phyloP scores from a whole-genome alignment of 2,329 filamentous ascomycete genomes.

The Fusarium dlaminii region DNA sequence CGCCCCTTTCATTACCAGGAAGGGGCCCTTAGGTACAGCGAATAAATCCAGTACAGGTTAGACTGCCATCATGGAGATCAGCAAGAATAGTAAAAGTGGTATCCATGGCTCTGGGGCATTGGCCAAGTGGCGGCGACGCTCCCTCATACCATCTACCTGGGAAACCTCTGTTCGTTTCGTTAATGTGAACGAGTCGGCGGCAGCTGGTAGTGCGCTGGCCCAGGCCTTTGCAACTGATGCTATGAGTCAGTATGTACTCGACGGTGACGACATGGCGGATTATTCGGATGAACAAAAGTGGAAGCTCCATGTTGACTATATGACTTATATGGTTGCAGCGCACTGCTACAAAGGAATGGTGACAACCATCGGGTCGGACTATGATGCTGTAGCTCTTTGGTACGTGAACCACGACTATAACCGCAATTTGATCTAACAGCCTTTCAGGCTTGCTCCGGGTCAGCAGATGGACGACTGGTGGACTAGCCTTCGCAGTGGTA shows the following conservation, averaged over 20 bases:
- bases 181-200: constrained; percentile 72
- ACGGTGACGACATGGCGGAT: constrained; percentile 72
- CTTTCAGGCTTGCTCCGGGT: constrained; percentile 76
- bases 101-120: constrained; percentile 29
- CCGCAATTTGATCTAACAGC: neutral
- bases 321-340: constrained; percentile 80
- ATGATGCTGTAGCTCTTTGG: constrained; percentile 83
- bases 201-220: constrained; percentile 76
- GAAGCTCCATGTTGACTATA: constrained; percentile 79
- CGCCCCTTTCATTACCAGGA: constrained; percentile 27
- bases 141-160: constrained; percentile 63
- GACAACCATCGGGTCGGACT: constrained; percentile 77
- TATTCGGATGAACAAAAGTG: constrained; percentile 75
- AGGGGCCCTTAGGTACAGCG: constrained; percentile 36
- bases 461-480: constrained; percentile 77
- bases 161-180: constrained; percentile 69
- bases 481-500: constrained; percentile 77
- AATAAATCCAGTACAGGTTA: constrained; percentile 36
- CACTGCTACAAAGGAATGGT: constrained; percentile 80
- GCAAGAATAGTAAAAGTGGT: constrained; percentile 38
- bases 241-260: constrained; percentile 77
- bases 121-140: constrained; percentile 48
- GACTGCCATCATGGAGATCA: constrained; percentile 56
- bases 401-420: constrained; percentile 53
- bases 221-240: constrained; percentile 82